Percentiles rank a stretch among this genome's conserved stretches.
Conservation (phyloP, 805 yeast species). For the Wickerhamomyces ciferrii region DNA sequence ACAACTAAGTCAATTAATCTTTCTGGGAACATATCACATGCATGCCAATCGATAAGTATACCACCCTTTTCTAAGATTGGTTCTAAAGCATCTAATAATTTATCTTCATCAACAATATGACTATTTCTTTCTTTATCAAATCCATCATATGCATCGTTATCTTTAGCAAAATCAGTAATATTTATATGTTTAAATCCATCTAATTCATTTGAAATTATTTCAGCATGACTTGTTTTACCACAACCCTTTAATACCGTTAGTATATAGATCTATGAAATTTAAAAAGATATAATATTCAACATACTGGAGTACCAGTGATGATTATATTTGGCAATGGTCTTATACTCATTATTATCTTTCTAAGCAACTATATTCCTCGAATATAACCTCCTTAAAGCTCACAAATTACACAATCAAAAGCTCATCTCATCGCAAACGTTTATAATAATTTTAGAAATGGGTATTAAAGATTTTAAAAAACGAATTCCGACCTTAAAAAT, state of each 20-base stretch:
- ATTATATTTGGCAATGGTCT: constrained; percentile 61
- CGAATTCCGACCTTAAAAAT: neutral
- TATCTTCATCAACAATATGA: constrained; percentile 89
- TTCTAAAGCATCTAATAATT: constrained; percentile 75
- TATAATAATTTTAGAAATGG: no score
- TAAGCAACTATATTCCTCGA: neutral
- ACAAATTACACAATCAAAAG: neutral
- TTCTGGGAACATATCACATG: constrained; percentile 93
- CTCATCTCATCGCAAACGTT: neutral
- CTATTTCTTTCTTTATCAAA: constrained; percentile 84
- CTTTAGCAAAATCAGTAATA: constrained; percentile 79
- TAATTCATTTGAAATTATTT: constrained; percentile 45
- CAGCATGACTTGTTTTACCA: constrained; percentile 79
- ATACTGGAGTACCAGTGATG: constrained; percentile 89
- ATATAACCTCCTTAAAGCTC: no score
- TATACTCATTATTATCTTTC: neutral
- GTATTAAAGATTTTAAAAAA: neutral
- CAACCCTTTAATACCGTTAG: constrained; percentile 41
- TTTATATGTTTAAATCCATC: constrained; percentile 47
- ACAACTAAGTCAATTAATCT: constrained; percentile 87
- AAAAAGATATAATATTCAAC: constrained; percentile 26
- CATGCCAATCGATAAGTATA: constrained; percentile 93
- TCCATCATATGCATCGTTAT: constrained; percentile 71
- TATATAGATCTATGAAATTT: constrained; percentile 17
- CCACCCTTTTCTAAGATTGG: constrained; percentile 82